A percentile compares a stretch with the other conserved stretches of the same genome.
Evolutionary conservation across 208 protist species (phyloP).

Genomic region (Novymonas esmeraldas): DNA sequence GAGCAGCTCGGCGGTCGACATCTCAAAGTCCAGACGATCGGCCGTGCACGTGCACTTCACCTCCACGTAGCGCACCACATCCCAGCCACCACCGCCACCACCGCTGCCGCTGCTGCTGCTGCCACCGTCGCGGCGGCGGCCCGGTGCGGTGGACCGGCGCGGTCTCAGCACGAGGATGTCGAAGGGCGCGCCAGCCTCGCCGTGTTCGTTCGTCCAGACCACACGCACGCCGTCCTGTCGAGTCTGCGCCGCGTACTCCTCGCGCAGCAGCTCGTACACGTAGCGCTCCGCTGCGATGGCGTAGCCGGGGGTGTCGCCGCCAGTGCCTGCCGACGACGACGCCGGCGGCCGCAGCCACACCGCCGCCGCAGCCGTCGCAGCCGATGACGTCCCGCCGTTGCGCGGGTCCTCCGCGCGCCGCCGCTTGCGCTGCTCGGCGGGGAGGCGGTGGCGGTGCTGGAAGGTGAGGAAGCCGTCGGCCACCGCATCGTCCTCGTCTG

Average conservation of each 20-base stretch:
- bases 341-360: conserved; percentile 26
- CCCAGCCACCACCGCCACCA: background rate
- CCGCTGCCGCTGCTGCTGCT: background rate
- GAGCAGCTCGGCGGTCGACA: conserved; percentile 79
- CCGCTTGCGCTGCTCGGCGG: background rate
- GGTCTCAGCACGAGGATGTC: conserved; percentile 73
- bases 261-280: conserved; percentile 56
- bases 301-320: conserved; percentile 43
- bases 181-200: conserved; percentile 72
- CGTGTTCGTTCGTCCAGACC: conserved; percentile 77
- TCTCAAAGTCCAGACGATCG: conserved; percentile 71
- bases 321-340: conserved; percentile 8
- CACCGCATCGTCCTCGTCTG: conserved; percentile 10
- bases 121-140: background rate
- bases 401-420: too few relatives aligned
- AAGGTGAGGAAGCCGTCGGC: conserved; percentile 27
- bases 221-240: conserved; percentile 41
- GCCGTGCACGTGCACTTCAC: conserved; percentile 81
- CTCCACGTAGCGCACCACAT: conserved; percentile 73
- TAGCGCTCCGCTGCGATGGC: conserved; percentile 74
- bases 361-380: background rate
- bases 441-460: background rate
- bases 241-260: conserved; percentile 35
- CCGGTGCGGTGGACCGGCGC: conserved; percentile 6
- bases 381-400: background rate